Conservation (phyloP, 768 basidiomycete species). For the Termitomyces sp. region DNA sequence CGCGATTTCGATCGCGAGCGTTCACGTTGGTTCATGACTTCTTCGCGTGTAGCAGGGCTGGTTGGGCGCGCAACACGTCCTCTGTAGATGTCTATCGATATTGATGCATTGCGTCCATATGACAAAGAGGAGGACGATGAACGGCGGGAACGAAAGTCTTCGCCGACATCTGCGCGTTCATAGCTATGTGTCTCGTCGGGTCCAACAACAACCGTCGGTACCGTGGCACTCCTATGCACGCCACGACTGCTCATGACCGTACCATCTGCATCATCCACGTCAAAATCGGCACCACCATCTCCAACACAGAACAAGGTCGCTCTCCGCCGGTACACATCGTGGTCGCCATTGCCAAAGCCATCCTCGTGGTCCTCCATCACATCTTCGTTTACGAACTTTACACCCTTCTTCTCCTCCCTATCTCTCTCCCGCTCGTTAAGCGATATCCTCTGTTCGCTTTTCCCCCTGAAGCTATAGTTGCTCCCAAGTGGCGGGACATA, state of each 20-base stretch:
- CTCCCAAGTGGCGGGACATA: slow-evolving; percentile 54
- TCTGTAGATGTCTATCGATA: background rate
- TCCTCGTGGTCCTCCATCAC: slow-evolving; percentile 21
- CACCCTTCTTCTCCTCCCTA: slow-evolving; percentile 3
- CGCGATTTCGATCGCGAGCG: slow-evolving; percentile 20
- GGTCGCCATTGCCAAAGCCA: slow-evolving; percentile 17
- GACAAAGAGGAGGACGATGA: slow-evolving; percentile 8
- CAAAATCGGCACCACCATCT: slow-evolving; percentile 11
- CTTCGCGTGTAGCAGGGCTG: slow-evolving; percentile 1
- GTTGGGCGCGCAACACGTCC: slow-evolving; percentile 12
- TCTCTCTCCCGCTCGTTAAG: slow-evolving; percentile 15
- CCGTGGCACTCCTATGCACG: slow-evolving; percentile 10
- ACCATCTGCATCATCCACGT: slow-evolving; percentile 11
- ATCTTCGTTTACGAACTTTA: slow-evolving; percentile 6
- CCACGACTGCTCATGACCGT: slow-evolving; percentile 8
- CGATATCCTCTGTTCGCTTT: slow-evolving; percentile 13
- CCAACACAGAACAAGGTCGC: slow-evolving; percentile 15
- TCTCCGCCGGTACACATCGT: slow-evolving; percentile 12
- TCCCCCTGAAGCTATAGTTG: slow-evolving; percentile 26
- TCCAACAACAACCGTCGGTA: slow-evolving; percentile 17
- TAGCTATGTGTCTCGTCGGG: slow-evolving; percentile 54
- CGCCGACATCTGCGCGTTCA: slow-evolving; percentile 50
- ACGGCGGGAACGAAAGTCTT: slow-evolving; percentile 33
- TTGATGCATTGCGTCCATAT: slow-evolving; percentile 3
- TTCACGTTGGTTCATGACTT: slow-evolving; percentile 6